Evolutionary conservation across 163 green algal species (phyloP).

Genomic region (Scenedesmus sp.): DNA sequence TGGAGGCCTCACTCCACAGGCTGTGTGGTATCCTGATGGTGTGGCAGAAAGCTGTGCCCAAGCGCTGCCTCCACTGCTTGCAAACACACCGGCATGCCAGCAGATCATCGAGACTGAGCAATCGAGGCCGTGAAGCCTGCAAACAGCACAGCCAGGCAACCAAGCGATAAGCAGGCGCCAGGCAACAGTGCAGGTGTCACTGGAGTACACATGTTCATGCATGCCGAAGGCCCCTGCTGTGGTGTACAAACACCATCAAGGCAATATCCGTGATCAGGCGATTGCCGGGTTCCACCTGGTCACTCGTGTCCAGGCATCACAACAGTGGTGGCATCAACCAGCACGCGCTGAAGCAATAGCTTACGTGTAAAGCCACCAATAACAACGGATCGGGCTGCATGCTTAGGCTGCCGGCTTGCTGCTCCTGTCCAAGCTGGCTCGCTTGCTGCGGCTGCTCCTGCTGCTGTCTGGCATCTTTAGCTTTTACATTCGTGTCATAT

Average conservation of each 20-base stretch:
- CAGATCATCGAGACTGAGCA: conserved; percentile 34
- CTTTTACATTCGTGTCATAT: not conserved
- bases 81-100: conserved; percentile 29
- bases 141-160: not conserved
- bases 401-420: not conserved
- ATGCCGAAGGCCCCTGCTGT: not conserved
- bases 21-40: conserved; percentile 32
- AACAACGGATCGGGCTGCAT: conserved; percentile 23
- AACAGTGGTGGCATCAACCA: not conserved
- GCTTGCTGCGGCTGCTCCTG: not conserved
- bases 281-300: not conserved
- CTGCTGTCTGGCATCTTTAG: not conserved
- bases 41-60: conserved; percentile 47
- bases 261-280: not conserved
- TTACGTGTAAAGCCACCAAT: conserved; percentile 33
- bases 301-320: not conserved
- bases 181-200: not conserved
- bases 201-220: not conserved
- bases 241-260: not conserved
- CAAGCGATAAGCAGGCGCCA: not conserved
- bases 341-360: not conserved
- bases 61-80: conserved; percentile 29
- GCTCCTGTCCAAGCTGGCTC: conserved; percentile 18
- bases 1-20: conserved; percentile 34
- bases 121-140: conserved; percentile 24